Evolutionary conservation across 768 basidiomycete genomes (phyloP).

Genomic region (Podaxis mareebaensis): DNA sequence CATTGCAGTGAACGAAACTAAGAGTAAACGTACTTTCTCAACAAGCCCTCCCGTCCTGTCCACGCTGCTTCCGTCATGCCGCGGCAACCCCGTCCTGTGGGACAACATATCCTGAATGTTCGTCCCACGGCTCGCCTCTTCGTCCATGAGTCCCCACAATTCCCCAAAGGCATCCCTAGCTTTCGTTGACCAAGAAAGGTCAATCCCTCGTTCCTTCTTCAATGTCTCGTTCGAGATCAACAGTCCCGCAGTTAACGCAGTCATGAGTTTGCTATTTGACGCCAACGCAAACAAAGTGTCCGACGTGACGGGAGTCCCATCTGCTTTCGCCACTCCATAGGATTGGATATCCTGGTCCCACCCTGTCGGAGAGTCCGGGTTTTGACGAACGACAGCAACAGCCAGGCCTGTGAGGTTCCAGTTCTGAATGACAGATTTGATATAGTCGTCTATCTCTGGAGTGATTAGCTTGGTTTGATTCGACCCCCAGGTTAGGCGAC

Average conservation of each 20-base stretch:
- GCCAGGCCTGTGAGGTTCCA: constrained; percentile 40
- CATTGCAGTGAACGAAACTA: background rate
- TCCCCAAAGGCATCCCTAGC: constrained; percentile 33
- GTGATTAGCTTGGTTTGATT: constrained; percentile 21
- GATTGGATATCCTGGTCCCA: constrained; percentile 38
- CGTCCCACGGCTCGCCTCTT: constrained; percentile 31
- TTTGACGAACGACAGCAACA: constrained; percentile 39
- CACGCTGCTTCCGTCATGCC: constrained; percentile 38
- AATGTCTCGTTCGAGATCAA: constrained; percentile 37
- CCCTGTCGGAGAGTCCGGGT: constrained; percentile 27
- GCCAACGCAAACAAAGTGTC: constrained; percentile 44
- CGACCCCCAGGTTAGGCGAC: background rate
- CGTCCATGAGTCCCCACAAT: constrained; percentile 37
- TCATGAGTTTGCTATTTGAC: constrained; percentile 42
- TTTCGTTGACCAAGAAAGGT: constrained; percentile 38
- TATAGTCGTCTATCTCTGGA: constrained; percentile 23
- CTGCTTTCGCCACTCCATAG: constrained; percentile 35
- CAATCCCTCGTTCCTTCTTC: constrained; percentile 24
- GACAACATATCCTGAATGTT: constrained; percentile 42
- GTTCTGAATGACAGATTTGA: constrained; percentile 26
- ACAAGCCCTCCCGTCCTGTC: constrained; percentile 30
- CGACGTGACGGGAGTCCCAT: constrained; percentile 36
- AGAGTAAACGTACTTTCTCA: constrained; percentile 30
- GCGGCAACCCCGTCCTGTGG: constrained; percentile 44
- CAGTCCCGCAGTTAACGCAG: constrained; percentile 37